Conservation (phyloP, 306 rosid species). For the Gleditsia sinensis region DNA sequence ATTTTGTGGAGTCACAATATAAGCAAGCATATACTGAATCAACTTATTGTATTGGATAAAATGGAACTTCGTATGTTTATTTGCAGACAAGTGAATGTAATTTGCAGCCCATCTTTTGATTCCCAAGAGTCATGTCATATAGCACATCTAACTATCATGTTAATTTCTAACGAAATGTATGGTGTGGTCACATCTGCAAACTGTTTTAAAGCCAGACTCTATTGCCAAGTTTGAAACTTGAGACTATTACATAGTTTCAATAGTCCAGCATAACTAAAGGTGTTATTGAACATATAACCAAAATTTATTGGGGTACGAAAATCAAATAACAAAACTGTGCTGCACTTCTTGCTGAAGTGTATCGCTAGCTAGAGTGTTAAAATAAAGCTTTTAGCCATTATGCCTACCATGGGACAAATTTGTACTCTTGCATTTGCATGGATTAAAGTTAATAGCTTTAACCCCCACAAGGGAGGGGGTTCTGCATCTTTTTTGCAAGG, state of each 20-base stretch:
- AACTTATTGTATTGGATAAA: background rate
- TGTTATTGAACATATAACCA: background rate
- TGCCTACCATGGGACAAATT: background rate
- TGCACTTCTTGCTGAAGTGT: background rate
- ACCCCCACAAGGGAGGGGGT: background rate
- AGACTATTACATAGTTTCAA: background rate
- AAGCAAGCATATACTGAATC: background rate
- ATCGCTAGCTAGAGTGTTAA: background rate
- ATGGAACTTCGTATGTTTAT: background rate
- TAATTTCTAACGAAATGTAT: background rate
- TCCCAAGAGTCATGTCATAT: background rate
- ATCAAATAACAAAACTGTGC: background rate
- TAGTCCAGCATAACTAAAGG: background rate
- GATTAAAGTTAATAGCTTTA: too few relatives aligned
- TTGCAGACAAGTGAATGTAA: background rate
- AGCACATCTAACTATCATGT: background rate
- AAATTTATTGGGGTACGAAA: too few relatives aligned
- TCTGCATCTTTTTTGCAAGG: background rate
- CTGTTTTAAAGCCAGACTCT: background rate
- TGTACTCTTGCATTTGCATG: background rate
- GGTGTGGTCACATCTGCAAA: background rate
- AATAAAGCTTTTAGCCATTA: background rate
- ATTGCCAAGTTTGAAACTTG: background rate
- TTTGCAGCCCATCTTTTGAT: background rate
- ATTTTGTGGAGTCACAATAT: background rate